A percentile compares a stretch with the other conserved stretches of the same genome.
Evolutionary conservation across 495 filamentous ascomycete species (phyloP).

Genomic region (Halenospora varia): DNA sequence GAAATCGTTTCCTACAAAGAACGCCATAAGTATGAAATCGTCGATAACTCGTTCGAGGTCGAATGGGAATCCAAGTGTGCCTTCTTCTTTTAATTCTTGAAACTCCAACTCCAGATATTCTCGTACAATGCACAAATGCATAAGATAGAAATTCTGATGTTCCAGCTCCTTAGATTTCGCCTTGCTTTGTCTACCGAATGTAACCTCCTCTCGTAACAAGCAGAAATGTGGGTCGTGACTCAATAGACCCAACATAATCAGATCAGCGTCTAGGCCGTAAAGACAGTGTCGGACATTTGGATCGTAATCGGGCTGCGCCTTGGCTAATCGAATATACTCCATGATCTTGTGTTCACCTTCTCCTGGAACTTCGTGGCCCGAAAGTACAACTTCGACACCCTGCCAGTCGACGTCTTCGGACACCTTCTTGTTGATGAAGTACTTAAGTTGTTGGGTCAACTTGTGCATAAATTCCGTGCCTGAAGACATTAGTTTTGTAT

Average conservation of each 20-base stretch:
- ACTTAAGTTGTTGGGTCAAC: slow-evolving; percentile 89
- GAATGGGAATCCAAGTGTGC: slow-evolving; percentile 70
- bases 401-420: slow-evolving; percentile 98
- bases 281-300: slow-evolving; percentile 96
- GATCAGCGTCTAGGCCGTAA: slow-evolving; percentile 94
- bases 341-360: slow-evolving; percentile 99
- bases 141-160: slow-evolving; percentile 97
- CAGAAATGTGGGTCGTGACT: slow-evolving; percentile 99
- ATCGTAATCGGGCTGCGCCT: slow-evolving; percentile 89
- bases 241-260: slow-evolving; percentile 96
- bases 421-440: slow-evolving; percentile 98
- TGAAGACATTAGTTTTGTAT: slow-evolving; percentile 17
- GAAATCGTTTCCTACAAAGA: slow-evolving; percentile 99
- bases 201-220: slow-evolving; percentile 94
- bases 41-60: slow-evolving; percentile 97
- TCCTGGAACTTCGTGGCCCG: slow-evolving; percentile 97
- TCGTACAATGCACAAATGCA: slow-evolving; percentile 95
- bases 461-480: slow-evolving; percentile 96
- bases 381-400: slow-evolving; percentile 89
- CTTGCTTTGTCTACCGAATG: slow-evolving; percentile 81
- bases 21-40: slow-evolving; percentile 98
- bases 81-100: slow-evolving; percentile 81
- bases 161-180: slow-evolving; percentile 93
- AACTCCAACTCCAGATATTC: slow-evolving; percentile 98
- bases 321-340: slow-evolving; percentile 97